Evolutionary conservation across 306 rosid species (phyloP), one percentile per base, ranked within the genome.

Genomic region (Styphnolobium japonicum): DNA sequence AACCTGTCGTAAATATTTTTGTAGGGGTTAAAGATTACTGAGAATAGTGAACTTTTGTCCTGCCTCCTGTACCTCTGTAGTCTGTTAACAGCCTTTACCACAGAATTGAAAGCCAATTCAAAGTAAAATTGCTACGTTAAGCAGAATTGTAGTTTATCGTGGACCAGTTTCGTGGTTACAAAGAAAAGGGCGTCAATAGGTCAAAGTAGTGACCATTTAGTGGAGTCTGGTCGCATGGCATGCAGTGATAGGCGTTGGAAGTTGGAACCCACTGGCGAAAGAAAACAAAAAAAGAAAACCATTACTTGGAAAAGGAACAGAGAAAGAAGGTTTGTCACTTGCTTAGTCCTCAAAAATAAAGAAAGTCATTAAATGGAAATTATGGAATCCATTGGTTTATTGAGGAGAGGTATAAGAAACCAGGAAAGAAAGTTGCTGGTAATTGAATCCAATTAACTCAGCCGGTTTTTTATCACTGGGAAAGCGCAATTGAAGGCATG

Each of bases 381-480:
- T n/a, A 52, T 0, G 15, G 46, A 43, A 22, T 48, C 52, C 80
- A 76, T 33, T 33, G 69, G 42, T 39, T 71, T 71, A 37, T 7
- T 37, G 9, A 37, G 76, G 33, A 0, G 2, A n/a, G 37, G 52
- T 37, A 37, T 16, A 43, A 6, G 37, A 33, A 49, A 63, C 80
- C 63, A 2, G 18, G 52, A 22, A 36, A 23, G 6, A 37, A 34
- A 36, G 66, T 51, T 15, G 65, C 15, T 63, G 73, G 81, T 64
- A 76, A 76, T 76, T 76, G 73, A 63, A 48, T 33, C 42, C 19
- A 31, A 60, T 7, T 37, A 34, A 34, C 48, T 67, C 53, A 12
- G 10, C 36, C 11, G 36, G 53, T 12, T 22, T 67, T 40, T 67
- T 1, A 8, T 37, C 42, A 6, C 42, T 6, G 9, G 7, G 42